Evolutionary conservation across 768 basidiomycete species (phyloP).

Genomic region (Lactifluus pinguis): DNA sequence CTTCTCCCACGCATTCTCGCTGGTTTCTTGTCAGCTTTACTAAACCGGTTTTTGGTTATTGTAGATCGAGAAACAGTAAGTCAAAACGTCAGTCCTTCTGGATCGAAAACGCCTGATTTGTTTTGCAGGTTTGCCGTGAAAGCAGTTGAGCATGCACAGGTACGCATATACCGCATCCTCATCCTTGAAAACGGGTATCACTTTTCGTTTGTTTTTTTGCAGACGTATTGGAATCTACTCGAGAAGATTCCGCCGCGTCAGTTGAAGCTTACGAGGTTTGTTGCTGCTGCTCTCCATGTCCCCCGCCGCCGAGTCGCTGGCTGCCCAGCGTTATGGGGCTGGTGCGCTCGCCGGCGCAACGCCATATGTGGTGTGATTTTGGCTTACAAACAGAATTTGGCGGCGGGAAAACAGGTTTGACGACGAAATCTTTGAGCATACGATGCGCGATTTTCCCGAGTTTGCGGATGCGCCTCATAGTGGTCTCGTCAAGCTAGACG

Average conservation of each 20-base stretch:
- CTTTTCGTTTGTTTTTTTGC: neutral
- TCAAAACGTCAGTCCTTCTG: slow-evolving; percentile 8
- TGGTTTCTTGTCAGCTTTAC: neutral
- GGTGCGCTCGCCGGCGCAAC: neutral
- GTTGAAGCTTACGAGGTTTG: slow-evolving; percentile 74
- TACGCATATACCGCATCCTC: slow-evolving; percentile 26
- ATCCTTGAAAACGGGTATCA: no score
- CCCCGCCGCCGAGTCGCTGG: neutral
- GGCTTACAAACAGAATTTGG: neutral
- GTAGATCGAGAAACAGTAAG: slow-evolving; percentile 95
- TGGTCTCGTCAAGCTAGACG: slow-evolving; percentile 56
- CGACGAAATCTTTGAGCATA: slow-evolving; percentile 82
- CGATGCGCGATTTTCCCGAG: slow-evolving; percentile 76
- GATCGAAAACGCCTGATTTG: neutral
- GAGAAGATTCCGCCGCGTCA: slow-evolving; percentile 69
- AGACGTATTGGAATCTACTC: slow-evolving; percentile 95
- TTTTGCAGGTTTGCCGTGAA: slow-evolving; percentile 73
- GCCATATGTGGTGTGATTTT: neutral
- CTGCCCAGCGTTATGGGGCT: no score
- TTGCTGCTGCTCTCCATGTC: neutral
- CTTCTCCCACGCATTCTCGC: neutral
- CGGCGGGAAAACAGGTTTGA: slow-evolving; percentile 41
- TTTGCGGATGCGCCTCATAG: slow-evolving; percentile 32
- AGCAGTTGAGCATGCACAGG: slow-evolving; percentile 95
- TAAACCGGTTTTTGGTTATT: neutral